Conservation (phyloP, 1,139 yeast genomes). For the Petasospora fabianii region DNA sequence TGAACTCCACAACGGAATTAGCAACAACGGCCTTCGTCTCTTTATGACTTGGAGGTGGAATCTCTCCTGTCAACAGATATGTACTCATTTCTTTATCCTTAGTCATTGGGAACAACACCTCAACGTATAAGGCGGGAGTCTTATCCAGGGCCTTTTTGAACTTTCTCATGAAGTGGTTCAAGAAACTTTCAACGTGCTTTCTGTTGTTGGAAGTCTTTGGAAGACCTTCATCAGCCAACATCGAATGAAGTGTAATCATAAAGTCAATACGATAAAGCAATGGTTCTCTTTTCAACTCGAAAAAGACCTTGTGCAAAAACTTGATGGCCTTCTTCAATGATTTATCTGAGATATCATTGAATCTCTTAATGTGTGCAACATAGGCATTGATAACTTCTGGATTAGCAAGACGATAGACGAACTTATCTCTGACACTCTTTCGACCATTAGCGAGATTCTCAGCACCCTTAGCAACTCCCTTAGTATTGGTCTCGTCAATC, state of each 20-base stretch:
- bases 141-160: conserved; percentile 47
- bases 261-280: conserved; percentile 74
- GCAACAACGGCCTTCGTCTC: conserved; percentile 2
- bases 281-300: conserved; percentile 56
- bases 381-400: conserved; percentile 35
- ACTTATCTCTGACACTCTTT: conserved; percentile 45
- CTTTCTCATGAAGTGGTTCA: conserved; percentile 63
- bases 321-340: conserved; percentile 64
- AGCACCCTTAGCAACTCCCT: conserved; percentile 38
- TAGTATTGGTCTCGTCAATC: conserved; percentile 43
- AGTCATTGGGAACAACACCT: conserved; percentile 63
- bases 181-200: conserved; percentile 61
- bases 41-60: conserved; percentile 16
- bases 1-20: conserved; percentile 19
- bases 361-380: conserved; percentile 42
- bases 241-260: conserved; percentile 49
- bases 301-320: conserved; percentile 71
- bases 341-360: conserved; percentile 55
- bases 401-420: conserved; percentile 37
- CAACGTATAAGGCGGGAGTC: conserved; percentile 60
- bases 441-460: conserved; percentile 43
- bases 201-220: conserved; percentile 37
- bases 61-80: conserved; percentile 54
- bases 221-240: conserved; percentile 37
- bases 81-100: conserved; percentile 42